A percentile compares a stretch with the other conserved stretches of the same genome.
These are phyloP conservation scores for Platanthera guangdongensis DNA, from an alignment of 106 monocot genomes.

Conservation along the genomic window DNA sequence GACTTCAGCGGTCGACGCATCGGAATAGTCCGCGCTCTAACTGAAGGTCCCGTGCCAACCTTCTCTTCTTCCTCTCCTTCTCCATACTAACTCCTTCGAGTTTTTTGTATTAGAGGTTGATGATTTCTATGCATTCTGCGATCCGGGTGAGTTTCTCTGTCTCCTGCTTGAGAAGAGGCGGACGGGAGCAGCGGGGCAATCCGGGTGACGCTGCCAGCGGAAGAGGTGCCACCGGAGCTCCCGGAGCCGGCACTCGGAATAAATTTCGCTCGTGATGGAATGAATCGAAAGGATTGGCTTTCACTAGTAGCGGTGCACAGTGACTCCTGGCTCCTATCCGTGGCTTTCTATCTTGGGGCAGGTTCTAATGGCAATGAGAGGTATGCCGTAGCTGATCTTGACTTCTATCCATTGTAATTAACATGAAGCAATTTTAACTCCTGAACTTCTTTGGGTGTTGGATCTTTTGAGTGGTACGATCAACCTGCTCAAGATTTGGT, in stretches of 20 bases:
- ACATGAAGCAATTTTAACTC: no score
- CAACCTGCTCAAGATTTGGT: no score
- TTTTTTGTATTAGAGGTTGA: conserved; percentile 57
- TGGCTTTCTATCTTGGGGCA: conserved; percentile 78
- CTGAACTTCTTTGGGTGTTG: no score
- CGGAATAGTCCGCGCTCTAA: conserved; percentile 83
- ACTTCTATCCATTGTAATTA: no score
- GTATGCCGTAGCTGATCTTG: conserved; percentile 16
- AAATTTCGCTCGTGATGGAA: conserved; percentile 95
- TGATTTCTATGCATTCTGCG: conserved; percentile 69
- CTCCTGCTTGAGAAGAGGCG: not conserved
- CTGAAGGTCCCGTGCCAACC: conserved; percentile 25
- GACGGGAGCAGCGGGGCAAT: no score
- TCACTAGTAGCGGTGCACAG: conserved; percentile 92
- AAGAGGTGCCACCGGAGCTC: conserved; percentile 96
- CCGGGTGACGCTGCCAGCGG: conserved; percentile 83
- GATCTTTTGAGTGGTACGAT: no score
- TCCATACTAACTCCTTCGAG: not conserved
- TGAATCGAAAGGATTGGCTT: conserved; percentile 87
- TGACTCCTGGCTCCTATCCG: conserved; percentile 91
- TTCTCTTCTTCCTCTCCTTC: not conserved
- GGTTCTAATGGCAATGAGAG: conserved; percentile 85
- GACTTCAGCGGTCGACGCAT: conserved; percentile 61
- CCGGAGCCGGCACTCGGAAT: conserved; percentile 97
- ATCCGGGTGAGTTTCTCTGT: conserved; percentile 55